Evolutionary conservation across 2,329 filamentous ascomycete species (phyloP).

Genomic region (Calonectria montana): DNA sequence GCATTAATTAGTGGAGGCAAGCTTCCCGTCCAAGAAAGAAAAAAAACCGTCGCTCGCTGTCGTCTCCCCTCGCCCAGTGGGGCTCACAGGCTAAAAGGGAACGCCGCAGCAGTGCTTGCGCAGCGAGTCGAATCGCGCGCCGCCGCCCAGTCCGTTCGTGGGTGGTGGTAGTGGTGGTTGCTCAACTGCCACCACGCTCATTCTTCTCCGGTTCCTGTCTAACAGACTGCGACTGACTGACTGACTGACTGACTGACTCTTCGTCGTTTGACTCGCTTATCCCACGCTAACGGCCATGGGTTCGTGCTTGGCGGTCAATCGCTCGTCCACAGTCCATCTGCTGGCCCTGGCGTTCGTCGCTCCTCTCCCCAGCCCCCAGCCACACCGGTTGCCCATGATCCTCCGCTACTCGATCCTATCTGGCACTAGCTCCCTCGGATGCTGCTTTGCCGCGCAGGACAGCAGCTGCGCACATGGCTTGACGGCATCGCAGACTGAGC

Average conservation of each 20-base stretch:
- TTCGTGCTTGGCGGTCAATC: constrained; percentile 4
- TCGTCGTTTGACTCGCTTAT: background rate
- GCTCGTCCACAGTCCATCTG: background rate
- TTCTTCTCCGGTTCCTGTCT: background rate
- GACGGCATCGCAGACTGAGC: background rate
- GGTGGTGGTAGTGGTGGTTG: too few relatives aligned
- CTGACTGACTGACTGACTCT: background rate
- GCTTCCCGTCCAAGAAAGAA: constrained; percentile 3
- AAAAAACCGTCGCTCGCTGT: background rate
- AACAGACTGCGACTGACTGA: too few relatives aligned
- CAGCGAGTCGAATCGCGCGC: background rate
- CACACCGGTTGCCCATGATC: constrained; percentile 14
- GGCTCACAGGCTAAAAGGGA: background rate
- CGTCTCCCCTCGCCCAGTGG: background rate
- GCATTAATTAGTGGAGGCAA: background rate
- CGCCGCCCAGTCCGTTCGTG: background rate
- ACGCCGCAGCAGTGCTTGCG: background rate
- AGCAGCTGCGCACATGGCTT: background rate
- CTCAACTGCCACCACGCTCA: background rate
- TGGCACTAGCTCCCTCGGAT: background rate
- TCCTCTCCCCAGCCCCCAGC: constrained; percentile 6
- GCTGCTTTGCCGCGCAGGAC: background rate
- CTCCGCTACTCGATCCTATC: constrained; percentile 8
- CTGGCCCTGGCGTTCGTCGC: background rate
- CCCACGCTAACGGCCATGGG: constrained; percentile 1